These are phyloP conservation scores for Aureobasidium sp. DNA, from an alignment of 2,329 filamentous ascomycete species.

Conservation along the genomic window DNA sequence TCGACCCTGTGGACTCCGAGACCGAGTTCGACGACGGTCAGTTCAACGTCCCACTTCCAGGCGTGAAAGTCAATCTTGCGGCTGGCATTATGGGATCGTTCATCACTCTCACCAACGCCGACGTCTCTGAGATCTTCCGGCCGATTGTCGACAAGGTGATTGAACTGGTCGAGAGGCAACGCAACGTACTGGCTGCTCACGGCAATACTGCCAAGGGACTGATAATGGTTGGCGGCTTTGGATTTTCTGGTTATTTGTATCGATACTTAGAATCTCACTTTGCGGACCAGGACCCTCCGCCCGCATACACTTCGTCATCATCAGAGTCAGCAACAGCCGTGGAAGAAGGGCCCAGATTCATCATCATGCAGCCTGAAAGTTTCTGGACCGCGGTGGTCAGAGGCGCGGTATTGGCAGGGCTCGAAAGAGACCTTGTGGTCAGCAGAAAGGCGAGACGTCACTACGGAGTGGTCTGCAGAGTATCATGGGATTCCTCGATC, in stretches of 20 bases:
- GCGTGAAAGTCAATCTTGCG: conserved; percentile 67
- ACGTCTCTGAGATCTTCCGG: conserved; percentile 53
- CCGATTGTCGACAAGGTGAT: conserved; percentile 57
- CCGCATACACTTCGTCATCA: conserved; percentile 19
- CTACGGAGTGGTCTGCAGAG: neutral
- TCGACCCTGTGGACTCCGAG: conserved; percentile 48
- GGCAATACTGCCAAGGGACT: conserved; percentile 53
- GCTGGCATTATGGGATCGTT: conserved; percentile 70
- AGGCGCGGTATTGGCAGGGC: conserved; percentile 59
- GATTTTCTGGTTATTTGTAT: conserved; percentile 65
- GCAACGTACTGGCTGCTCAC: conserved; percentile 34
- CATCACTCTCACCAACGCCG: conserved; percentile 63
- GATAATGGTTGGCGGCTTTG: conserved; percentile 74
- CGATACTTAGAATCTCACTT: conserved; percentile 64
- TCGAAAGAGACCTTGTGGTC: neutral
- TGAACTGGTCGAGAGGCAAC: conserved; percentile 39
- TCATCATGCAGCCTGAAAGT: conserved; percentile 69
- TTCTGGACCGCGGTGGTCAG: conserved; percentile 74
- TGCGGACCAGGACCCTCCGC: conserved; percentile 41
- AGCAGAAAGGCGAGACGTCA: neutral
- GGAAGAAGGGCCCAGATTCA: conserved; percentile 35
- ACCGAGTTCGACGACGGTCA: conserved; percentile 60
- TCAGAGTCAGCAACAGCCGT: too few species aligned
- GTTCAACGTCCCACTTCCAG: conserved; percentile 71
- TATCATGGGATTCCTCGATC: too few species aligned